phyloP scores from a whole-genome alignment of 2,329 filamentous ascomycete species.

The Lojkania enalia region DNA sequence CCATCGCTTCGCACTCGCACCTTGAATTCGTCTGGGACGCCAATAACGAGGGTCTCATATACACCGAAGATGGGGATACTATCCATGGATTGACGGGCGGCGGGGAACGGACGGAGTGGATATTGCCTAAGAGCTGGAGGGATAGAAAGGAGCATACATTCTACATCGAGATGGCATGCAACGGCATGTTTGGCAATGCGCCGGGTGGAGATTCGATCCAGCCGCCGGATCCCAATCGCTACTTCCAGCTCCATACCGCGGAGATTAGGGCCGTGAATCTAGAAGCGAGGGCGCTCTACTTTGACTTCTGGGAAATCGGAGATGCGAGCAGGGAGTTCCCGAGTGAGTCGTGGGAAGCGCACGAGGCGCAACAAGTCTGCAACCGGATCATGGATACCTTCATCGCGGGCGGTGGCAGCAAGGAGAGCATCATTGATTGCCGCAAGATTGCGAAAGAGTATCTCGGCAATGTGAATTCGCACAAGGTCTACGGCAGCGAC shows the following conservation, averaged over 20 bases:
- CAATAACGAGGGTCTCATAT: slow-evolving; percentile 91
- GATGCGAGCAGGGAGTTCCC: slow-evolving; percentile 94
- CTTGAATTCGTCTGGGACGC: slow-evolving; percentile 98
- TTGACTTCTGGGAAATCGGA: slow-evolving; percentile 94
- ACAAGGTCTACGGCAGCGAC: slow-evolving; percentile 78
- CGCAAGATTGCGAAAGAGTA: slow-evolving; percentile 84
- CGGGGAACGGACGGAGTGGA: slow-evolving; percentile 88
- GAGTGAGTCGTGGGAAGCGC: slow-evolving; percentile 82
- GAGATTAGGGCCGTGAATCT: slow-evolving; percentile 89
- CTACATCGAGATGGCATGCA: slow-evolving; percentile 98
- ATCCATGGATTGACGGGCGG: slow-evolving; percentile 90
- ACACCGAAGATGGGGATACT: slow-evolving; percentile 85
- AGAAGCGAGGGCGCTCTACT: slow-evolving; percentile 77
- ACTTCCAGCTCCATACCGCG: slow-evolving; percentile 74
- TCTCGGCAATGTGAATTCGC: slow-evolving; percentile 78
- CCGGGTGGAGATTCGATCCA: slow-evolving; percentile 83
- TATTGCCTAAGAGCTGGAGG: slow-evolving; percentile 77
- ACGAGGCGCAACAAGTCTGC: slow-evolving; percentile 79
- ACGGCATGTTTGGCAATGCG: slow-evolving; percentile 96
- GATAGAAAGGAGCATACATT: slow-evolving; percentile 86
- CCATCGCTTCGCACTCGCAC: slow-evolving; percentile 73
- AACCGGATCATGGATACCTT: slow-evolving; percentile 91
- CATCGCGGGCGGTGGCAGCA: slow-evolving; percentile 71
- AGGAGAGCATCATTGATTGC: slow-evolving; percentile 76
- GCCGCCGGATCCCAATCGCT: slow-evolving; percentile 82